Percentiles rank a stretch among this genome's conserved stretches.
These are phyloP conservation scores for Phaffia rhodozyma DNA, from an alignment of 1,284 basidiomycete genomes.

Conservation along the genomic window DNA sequence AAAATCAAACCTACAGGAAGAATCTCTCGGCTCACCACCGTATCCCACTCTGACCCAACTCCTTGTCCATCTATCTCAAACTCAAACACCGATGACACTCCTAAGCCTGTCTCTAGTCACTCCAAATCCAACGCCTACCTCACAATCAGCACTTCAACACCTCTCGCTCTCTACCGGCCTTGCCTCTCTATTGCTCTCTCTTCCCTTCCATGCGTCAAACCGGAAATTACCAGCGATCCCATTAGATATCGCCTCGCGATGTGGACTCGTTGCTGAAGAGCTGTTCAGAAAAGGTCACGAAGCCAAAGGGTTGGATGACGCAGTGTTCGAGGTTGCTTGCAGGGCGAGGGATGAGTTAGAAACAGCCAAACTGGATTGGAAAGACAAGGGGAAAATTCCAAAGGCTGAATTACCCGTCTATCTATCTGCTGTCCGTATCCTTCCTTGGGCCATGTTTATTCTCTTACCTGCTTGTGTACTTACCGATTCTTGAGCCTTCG, in stretches of 20 bases:
- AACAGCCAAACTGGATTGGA: constrained; percentile 67
- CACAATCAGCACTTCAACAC: constrained; percentile 60
- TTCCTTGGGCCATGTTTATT: constrained; percentile 20
- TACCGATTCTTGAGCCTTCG: neutral
- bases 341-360: constrained; percentile 80
- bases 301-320: constrained; percentile 45
- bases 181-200: constrained; percentile 54
- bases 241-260: constrained; percentile 64
- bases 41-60: constrained; percentile 60
- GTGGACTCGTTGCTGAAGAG: constrained; percentile 73
- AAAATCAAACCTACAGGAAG: constrained; percentile 44
- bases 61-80: constrained; percentile 59
- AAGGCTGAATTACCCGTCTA: constrained; percentile 60
- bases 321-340: constrained; percentile 79
- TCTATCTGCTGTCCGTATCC: constrained; percentile 53
- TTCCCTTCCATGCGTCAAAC: constrained; percentile 64
- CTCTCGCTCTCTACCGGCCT: constrained; percentile 40
- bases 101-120: constrained; percentile 60
- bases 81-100: constrained; percentile 66
- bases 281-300: constrained; percentile 59
- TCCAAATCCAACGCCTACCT: constrained; percentile 38
- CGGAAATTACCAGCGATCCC: constrained; percentile 61
- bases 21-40: constrained; percentile 54
- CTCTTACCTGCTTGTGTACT: neutral
- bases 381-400: constrained; percentile 51